A percentile compares a stretch with the other conserved stretches of the same genome.
Conservation (phyloP, 345 rosid genomes). For the Lepidium aucheri region DNA sequence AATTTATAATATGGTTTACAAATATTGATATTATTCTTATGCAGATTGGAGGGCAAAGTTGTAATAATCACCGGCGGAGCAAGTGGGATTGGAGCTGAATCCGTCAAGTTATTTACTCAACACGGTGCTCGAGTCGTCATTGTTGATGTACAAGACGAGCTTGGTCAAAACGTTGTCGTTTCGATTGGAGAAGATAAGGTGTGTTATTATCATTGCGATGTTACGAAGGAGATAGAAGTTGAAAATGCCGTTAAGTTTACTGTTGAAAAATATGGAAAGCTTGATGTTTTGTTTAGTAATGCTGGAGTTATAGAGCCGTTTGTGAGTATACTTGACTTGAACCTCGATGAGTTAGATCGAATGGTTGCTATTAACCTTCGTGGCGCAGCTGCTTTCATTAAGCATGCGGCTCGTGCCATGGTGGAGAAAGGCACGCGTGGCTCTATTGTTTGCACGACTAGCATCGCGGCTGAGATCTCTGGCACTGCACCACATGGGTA, state of each 20-base stretch:
- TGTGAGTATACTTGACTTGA: slow-evolving; percentile 52
- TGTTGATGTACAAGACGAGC: slow-evolving; percentile 66
- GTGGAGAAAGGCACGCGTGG: slow-evolving; percentile 52
- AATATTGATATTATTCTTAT: neutral
- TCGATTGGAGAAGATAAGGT: slow-evolving; percentile 41
- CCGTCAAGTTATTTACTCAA: slow-evolving; percentile 50
- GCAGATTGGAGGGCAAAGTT: slow-evolving; percentile 79
- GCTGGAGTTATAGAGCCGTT: slow-evolving; percentile 71
- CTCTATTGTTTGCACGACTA: slow-evolving; percentile 75
- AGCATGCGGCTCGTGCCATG: slow-evolving; percentile 82
- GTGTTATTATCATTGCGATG: slow-evolving; percentile 61
- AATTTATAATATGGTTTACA: neutral
- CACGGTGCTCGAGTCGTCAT: slow-evolving; percentile 64
- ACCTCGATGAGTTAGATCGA: slow-evolving; percentile 45
- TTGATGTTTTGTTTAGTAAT: slow-evolving; percentile 73
- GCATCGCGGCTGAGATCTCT: slow-evolving; percentile 46
- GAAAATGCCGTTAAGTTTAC: slow-evolving; percentile 50
- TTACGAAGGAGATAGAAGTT: slow-evolving; percentile 68
- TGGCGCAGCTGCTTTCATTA: slow-evolving; percentile 67
- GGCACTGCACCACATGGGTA: slow-evolving; percentile 73
- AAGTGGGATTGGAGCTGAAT: slow-evolving; percentile 83
- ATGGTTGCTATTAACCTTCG: slow-evolving; percentile 60
- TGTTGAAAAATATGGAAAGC: slow-evolving; percentile 42
- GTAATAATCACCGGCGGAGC: slow-evolving; percentile 84
- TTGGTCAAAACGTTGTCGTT: slow-evolving; percentile 42